These are phyloP conservation scores for Smittium mucronatum DNA, from an alignment of 371 early-diverging fungal genomes.

Conservation along the genomic window DNA sequence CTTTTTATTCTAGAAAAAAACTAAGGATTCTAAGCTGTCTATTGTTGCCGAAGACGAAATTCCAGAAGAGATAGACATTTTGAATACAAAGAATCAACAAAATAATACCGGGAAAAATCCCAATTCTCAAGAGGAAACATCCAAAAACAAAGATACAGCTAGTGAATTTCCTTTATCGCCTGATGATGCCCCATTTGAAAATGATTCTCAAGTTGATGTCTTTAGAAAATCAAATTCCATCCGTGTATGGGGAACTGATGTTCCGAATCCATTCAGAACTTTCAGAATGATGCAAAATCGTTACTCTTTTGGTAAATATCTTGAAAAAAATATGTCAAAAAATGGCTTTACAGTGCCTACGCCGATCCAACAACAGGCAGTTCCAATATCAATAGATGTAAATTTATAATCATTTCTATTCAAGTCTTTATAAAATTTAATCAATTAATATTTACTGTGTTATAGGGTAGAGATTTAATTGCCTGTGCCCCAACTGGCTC, in stretches of 20 bases:
- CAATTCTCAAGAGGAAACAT: not conserved
- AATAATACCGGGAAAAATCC: not conserved
- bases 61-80: constrained; percentile 6
- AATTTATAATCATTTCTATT: too few relatives aligned
- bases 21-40: not conserved
- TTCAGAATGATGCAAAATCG: constrained; percentile 62
- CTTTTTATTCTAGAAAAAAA: not conserved
- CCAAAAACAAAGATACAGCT: not conserved
- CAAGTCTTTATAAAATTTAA: too few relatives aligned
- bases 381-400: constrained; percentile 48
- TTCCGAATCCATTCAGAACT: constrained; percentile 67
- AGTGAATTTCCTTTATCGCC: too few relatives aligned
- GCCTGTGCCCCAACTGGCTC: constrained; percentile 64
- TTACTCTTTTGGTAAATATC: constrained; percentile 50
- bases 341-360: constrained; percentile 76
- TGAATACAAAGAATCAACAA: not conserved
- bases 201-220: constrained; percentile 22
- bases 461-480: constrained; percentile 41
- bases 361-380: constrained; percentile 70
- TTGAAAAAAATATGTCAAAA: constrained; percentile 48
- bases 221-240: constrained; percentile 64
- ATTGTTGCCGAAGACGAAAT: constrained; percentile 2
- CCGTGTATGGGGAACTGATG: constrained; percentile 69
- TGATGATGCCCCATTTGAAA: constrained; percentile 28
- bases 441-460: too few relatives aligned